Evolutionary conservation across 257 asterid genomes (phyloP).

Genomic region (Nicotiana benthamiana): DNA sequence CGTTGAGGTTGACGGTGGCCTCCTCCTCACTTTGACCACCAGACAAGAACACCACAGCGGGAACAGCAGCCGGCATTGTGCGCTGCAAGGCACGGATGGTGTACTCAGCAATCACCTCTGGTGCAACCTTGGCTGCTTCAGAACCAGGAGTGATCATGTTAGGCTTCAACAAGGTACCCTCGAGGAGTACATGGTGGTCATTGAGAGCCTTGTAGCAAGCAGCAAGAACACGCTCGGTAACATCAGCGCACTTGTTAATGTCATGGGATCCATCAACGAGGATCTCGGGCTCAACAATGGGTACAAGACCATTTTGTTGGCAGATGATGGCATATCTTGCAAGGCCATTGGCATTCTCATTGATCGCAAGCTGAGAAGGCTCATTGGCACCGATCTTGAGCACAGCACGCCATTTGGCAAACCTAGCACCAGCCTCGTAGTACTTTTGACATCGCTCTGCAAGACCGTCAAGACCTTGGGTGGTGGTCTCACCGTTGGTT

Average conservation of each 20-base stretch:
- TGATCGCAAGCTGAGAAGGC: slow-evolving; percentile 53
- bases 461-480: slow-evolving; percentile 58
- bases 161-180: slow-evolving; percentile 57
- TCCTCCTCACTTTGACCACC: slow-evolving; percentile 71
- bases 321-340: slow-evolving; percentile 62
- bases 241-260: slow-evolving; percentile 46
- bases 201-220: slow-evolving; percentile 65
- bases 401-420: slow-evolving; percentile 64
- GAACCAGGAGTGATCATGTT: slow-evolving; percentile 73
- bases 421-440: slow-evolving; percentile 52
- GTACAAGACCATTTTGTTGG: slow-evolving; percentile 58
- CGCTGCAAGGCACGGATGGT: slow-evolving; percentile 53
- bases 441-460: slow-evolving; percentile 49
- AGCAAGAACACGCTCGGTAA: slow-evolving; percentile 61
- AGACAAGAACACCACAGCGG: slow-evolving; percentile 53
- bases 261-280: slow-evolving; percentile 59
- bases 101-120: slow-evolving; percentile 57
- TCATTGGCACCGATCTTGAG: slow-evolving; percentile 49
- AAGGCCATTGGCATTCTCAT: slow-evolving; percentile 51
- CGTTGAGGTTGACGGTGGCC: slow-evolving; percentile 47
- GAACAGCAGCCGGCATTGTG: slow-evolving; percentile 62
- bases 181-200: slow-evolving; percentile 53
- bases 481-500: slow-evolving; percentile 55
- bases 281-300: slow-evolving; percentile 64
- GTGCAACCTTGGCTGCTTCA: slow-evolving; percentile 42